These are phyloP conservation scores for Cyclotella distinguenda DNA, from an alignment of 108 stramenopile genomes.

Conservation along the genomic window DNA sequence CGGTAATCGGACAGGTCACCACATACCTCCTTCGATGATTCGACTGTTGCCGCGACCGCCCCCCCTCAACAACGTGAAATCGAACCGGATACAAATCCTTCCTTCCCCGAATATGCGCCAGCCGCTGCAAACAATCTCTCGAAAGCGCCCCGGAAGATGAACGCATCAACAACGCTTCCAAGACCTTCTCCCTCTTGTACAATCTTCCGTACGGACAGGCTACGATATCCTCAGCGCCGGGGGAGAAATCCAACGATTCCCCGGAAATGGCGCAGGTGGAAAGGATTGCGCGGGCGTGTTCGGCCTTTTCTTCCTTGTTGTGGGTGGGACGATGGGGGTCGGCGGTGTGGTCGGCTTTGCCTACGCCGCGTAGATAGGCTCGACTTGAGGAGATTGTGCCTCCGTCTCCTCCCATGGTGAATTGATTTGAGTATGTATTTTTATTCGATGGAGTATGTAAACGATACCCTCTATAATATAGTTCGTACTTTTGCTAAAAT, in stretches of 20 bases:
- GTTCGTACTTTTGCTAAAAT: no score
- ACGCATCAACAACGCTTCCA: slow-evolving; percentile 70
- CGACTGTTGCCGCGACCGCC: neutral
- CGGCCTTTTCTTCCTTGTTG: slow-evolving; percentile 33
- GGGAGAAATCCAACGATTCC: slow-evolving; percentile 29
- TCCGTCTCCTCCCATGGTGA: slow-evolving; percentile 92
- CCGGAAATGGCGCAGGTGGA: slow-evolving; percentile 65
- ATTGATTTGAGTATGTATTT: no score
- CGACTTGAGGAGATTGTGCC: slow-evolving; percentile 81
- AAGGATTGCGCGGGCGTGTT: slow-evolving; percentile 43
- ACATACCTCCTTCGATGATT: neutral
- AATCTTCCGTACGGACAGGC: slow-evolving; percentile 71
- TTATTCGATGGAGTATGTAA: no score
- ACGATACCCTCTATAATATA: no score
- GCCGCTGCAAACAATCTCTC: neutral
- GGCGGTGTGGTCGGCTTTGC: slow-evolving; percentile 72
- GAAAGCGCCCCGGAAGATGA: slow-evolving; percentile 14
- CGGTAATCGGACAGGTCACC: slow-evolving; percentile 69
- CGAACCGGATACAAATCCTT: slow-evolving; percentile 69
- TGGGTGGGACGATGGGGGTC: slow-evolving; percentile 28
- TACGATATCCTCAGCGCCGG: slow-evolving; percentile 46
- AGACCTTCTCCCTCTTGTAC: slow-evolving; percentile 71
- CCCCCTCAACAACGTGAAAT: slow-evolving; percentile 37
- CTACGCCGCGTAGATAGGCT: slow-evolving; percentile 80
- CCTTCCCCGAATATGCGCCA: slow-evolving; percentile 69